These are phyloP conservation scores for Moesziomyces antarcticus DNA, from an alignment of 1,284 basidiomycete genomes.

Conservation along the genomic window DNA sequence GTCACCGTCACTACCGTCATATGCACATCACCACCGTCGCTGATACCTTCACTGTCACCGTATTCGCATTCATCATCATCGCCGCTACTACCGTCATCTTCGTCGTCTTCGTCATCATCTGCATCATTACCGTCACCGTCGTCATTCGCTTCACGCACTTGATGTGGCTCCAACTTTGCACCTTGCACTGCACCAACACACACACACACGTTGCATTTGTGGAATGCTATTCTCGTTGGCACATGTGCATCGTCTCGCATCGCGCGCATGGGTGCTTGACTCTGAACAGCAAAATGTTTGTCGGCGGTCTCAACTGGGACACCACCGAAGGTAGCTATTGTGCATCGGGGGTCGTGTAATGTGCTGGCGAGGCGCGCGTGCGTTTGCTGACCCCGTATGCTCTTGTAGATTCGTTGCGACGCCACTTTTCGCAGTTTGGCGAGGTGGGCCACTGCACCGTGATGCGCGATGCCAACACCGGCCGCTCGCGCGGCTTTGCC, in stretches of 20 bases:
- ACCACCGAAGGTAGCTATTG: conserved; percentile 80
- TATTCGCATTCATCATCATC: background rate
- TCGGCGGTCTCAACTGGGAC: conserved; percentile 96
- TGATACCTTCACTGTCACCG: too few relatives aligned
- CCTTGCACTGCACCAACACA: conserved; percentile 9
- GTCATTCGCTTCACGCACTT: background rate
- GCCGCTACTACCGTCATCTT: conserved; percentile 11
- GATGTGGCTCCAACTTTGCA: background rate
- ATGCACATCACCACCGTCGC: background rate
- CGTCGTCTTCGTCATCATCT: conserved; percentile 1
- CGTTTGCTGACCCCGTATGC: background rate
- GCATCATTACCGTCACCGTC: conserved; percentile 6
- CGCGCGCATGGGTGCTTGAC: conserved; percentile 1
- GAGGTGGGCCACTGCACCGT: conserved; percentile 91
- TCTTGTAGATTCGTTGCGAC: conserved; percentile 77
- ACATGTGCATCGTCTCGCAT: background rate
- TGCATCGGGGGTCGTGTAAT: background rate
- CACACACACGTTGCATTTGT: background rate
- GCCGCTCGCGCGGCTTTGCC: conserved; percentile 90
- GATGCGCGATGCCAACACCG: conserved; percentile 88
- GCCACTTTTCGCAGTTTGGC: conserved; percentile 89
- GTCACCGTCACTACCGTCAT: background rate
- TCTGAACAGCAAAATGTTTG: conserved; percentile 91
- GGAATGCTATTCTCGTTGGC: too few relatives aligned
- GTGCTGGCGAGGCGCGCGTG: background rate